Evolutionary conservation across 192 early-diverging fungal species (phyloP).

Genomic region (Chytriomyces sp.): DNA sequence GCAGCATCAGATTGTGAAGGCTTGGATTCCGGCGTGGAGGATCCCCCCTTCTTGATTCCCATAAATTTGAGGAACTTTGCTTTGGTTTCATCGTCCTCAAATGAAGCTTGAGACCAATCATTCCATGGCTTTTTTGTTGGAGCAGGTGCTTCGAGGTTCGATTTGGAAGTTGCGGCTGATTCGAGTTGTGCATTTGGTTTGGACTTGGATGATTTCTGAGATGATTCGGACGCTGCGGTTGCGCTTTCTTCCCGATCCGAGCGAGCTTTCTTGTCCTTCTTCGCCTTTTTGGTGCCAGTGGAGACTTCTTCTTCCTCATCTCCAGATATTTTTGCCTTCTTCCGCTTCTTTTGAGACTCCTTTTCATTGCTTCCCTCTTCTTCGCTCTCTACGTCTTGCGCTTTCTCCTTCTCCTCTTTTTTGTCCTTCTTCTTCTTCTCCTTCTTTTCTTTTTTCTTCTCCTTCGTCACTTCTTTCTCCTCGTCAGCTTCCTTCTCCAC

Average conservation of each 20-base stretch:
- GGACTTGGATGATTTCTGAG: conserved; percentile 7
- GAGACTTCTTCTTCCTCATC: background rate
- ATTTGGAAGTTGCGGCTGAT: conserved; percentile 3
- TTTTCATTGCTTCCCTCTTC: background rate
- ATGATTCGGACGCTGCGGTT: background rate
- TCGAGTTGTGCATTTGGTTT: background rate
- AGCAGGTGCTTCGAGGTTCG: background rate
- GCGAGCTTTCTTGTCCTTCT: background rate
- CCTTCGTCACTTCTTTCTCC: background rate
- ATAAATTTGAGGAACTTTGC: conserved; percentile 5
- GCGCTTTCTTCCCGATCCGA: background rate
- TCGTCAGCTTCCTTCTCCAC: background rate
- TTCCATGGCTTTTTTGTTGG: conserved; percentile 28
- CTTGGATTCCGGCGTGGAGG: conserved; percentile 1
- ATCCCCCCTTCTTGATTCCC: background rate
- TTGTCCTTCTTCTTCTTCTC: conserved; percentile 2
- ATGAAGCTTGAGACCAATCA: conserved; percentile 24
- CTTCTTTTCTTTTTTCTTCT: conserved; percentile 20
- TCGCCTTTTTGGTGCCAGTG: background rate
- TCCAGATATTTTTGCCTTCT: background rate
- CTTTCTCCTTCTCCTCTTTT: background rate
- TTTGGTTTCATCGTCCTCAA: conserved; percentile 17
- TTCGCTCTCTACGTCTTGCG: background rate
- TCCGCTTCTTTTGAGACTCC: conserved; percentile 1
- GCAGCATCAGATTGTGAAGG: background rate